Evolutionary conservation across 2,329 filamentous ascomycete genomes (phyloP), one percentile per base, ranked within the genome.

Genomic region (Pochonia chlamydosporia): DNA sequence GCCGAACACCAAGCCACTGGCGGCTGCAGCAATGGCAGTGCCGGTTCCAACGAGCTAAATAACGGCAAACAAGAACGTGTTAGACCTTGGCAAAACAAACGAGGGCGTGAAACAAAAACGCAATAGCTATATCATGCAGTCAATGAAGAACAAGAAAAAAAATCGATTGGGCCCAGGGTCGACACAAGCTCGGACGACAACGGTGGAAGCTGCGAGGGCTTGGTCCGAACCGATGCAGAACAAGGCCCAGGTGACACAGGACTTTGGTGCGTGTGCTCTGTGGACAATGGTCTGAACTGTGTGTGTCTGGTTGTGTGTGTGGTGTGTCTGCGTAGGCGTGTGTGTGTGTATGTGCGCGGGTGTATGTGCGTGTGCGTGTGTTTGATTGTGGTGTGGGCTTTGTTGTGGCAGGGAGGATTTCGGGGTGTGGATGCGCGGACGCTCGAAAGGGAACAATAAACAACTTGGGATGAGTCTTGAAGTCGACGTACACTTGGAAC

Each of bases 21-120:
- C 72, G 56, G 78, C 78, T 59, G 78, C 77, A 66, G 78, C 79
- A 62, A 81, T 74, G 54, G 76, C 78, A 66, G 78, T 78, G 63
- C 79, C 76, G 56, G 78, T 75, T 64, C 78, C 79, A 66, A 81
- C 75, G 58, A 82, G 77, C 79, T 82, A 58, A 42, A 51, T 49
- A 49, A 51, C 51, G 45, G 43, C 49, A 50, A 51, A 53, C 47
- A 59, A 54, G n/a, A 49, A 41, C 50, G 42, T 46, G 51, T 54
- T 53, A 51, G 51, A 55, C 51, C 41, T 46, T 23, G 53, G 49
- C 44, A 53, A 54, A 44, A 50, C 23, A 31, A 40, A 13, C 16
- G 13, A 33, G 13, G 13, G 30, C 10, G 5, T 16, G 40, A n/a
- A 36, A 44, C 16, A 23, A 10, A 30, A 33, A 24, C 21, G 9